Percentiles rank a stretch among this genome's conserved stretches.
These are phyloP conservation scores for Marasmius oreades DNA, from an alignment of 1,284 basidiomycete genomes.

Conservation along the genomic window DNA sequence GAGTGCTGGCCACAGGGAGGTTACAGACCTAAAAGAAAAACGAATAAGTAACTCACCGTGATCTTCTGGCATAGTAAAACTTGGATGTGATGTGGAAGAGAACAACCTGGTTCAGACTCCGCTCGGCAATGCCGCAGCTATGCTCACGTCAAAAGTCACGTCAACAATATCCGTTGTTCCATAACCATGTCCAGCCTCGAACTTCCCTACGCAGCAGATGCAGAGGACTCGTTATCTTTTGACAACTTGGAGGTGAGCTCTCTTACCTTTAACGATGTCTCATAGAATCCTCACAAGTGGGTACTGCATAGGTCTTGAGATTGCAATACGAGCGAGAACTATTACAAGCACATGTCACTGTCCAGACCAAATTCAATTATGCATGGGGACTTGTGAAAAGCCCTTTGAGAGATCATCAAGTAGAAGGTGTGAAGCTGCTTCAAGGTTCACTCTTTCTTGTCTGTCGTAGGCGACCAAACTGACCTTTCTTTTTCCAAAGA, in stretches of 20 bases:
- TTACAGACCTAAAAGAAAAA: constrained; percentile 11
- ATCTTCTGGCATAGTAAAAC: constrained; percentile 15
- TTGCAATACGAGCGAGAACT: constrained; percentile 89
- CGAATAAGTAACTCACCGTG: constrained; percentile 25
- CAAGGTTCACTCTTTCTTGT: constrained; percentile 60
- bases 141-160: neutral
- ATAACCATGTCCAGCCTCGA: constrained; percentile 61
- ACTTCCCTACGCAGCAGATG: constrained; percentile 95
- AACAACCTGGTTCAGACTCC: constrained; percentile 11
- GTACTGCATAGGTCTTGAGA: constrained; percentile 62
- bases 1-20: constrained; percentile 4
- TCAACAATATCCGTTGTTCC: neutral
- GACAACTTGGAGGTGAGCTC: constrained; percentile 82
- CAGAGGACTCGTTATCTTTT: constrained; percentile 82
- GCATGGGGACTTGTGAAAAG: constrained; percentile 96
- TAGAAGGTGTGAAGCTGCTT: constrained; percentile 86
- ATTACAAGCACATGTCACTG: constrained; percentile 80
- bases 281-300: neutral
- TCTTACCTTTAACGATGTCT: neutral
- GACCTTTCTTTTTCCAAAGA: constrained; percentile 47
- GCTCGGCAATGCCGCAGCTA: neutral
- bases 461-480: constrained; percentile 7
- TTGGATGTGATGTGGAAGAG: constrained; percentile 14
- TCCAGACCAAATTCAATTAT: constrained; percentile 98
- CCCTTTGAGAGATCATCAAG: constrained; percentile 77